Conservation (phyloP, 176 grass and related monocot species). For the Hordeum vulgare region DNA sequence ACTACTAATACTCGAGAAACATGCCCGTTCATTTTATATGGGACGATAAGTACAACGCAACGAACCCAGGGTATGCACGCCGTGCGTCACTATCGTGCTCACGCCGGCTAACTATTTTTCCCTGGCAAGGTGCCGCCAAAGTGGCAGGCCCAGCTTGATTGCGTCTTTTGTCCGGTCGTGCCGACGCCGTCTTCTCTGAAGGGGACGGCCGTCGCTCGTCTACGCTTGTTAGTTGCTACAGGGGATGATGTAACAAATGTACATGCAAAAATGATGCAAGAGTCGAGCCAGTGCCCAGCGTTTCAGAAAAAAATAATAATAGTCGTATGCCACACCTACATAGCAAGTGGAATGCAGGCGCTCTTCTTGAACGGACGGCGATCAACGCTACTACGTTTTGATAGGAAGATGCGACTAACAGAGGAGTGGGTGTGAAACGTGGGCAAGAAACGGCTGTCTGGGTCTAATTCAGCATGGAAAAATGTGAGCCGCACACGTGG, state of each 20-base stretch:
- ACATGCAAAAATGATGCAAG: neutral
- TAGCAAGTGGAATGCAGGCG: neutral
- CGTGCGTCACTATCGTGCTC: neutral
- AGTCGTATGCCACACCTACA: too few relatives aligned
- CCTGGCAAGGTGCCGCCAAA: neutral
- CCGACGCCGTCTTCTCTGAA: constrained; percentile 2
- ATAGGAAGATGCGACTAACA: neutral
- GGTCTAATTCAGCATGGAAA: neutral
- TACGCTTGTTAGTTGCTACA: neutral
- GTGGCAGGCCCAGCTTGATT: neutral
- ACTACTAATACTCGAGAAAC: neutral
- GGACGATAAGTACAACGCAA: neutral
- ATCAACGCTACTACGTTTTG: neutral
- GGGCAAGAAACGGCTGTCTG: neutral
- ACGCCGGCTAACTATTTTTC: neutral
- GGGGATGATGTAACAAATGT: neutral
- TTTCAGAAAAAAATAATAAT: too few relatives aligned
- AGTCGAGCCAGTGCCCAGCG: neutral
- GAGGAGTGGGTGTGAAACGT: neutral
- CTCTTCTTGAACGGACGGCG: neutral
- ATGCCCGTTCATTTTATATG: neutral
- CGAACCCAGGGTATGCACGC: neutral
- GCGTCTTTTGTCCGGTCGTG: neutral
- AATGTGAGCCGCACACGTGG: neutral
- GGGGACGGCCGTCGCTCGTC: neutral